phyloP scores from a whole-genome alignment of 352 stramenopile species.

The Globisporangium emineosum region DNA sequence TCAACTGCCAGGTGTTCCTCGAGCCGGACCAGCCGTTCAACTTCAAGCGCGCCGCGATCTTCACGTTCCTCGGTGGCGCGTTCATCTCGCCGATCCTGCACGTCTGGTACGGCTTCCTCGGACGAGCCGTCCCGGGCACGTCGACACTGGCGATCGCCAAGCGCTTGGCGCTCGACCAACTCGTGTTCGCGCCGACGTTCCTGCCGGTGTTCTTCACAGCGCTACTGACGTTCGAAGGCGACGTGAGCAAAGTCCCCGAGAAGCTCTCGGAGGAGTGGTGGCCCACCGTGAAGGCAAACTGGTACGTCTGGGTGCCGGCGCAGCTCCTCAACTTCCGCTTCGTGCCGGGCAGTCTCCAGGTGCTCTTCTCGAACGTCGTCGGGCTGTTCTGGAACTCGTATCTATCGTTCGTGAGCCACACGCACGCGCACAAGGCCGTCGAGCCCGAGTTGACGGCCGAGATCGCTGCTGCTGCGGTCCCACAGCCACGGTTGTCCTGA shows the following conservation, averaged over 20 bases:
- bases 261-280: neutral
- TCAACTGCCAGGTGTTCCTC: neutral
- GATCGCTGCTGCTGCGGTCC: neutral
- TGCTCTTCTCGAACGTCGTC: constrained; percentile 1
- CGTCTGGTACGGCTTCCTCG: neutral
- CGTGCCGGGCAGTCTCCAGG: neutral
- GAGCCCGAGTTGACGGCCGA: neutral
- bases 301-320: neutral
- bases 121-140: neutral
- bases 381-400: neutral
- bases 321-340: neutral
- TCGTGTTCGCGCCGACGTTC: neutral
- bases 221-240: neutral
- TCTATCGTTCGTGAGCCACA: neutral
- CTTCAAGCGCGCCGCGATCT: neutral
- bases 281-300: neutral
- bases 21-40: neutral
- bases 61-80: neutral
- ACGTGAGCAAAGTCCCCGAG: neutral
- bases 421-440: neutral
- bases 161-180: neutral
- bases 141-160: neutral
- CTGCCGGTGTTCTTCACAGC: neutral
- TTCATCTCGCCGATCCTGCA: neutral
- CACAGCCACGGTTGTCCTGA: neutral